Percentiles rank a stretch among this genome's conserved stretches.
Conservation (phyloP, 2,329 filamentous ascomycete species). For the Pseudocercospora fuligena region DNA sequence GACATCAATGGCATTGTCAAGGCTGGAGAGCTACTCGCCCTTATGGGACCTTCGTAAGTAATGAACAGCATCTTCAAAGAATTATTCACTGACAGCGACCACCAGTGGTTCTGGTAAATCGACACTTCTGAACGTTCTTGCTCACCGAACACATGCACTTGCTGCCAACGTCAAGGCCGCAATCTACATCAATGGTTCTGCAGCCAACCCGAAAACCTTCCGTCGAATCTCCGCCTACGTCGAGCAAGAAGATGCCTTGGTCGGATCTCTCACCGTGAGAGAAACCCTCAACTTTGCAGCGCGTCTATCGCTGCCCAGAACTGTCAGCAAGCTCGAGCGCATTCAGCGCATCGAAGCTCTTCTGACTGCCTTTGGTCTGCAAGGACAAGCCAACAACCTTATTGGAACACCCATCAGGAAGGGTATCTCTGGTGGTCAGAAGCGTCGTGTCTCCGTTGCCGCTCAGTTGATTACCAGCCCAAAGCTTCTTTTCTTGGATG, state of each 20-base stretch:
- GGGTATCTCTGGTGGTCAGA: constrained; percentile 84
- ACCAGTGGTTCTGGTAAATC: constrained; percentile 72
- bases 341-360: constrained; percentile 68
- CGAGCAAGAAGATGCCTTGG: constrained; percentile 85
- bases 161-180: constrained; percentile 59
- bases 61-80: background rate
- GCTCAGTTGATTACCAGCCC: constrained; percentile 81
- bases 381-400: constrained; percentile 69
- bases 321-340: constrained; percentile 62
- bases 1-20: constrained; percentile 67
- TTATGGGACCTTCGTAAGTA: constrained; percentile 74
- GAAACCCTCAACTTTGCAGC: constrained; percentile 82
- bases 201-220: constrained; percentile 60
- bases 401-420: constrained; percentile 83
- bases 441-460: constrained; percentile 77
- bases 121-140: constrained; percentile 79
- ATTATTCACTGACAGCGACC: constrained; percentile 18
- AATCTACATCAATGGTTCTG: constrained; percentile 67
- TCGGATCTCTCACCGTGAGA: constrained; percentile 77
- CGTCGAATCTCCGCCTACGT: constrained; percentile 75
- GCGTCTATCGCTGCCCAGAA: constrained; percentile 62
- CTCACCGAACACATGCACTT: constrained; percentile 62
- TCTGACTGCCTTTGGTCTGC: constrained; percentile 73
- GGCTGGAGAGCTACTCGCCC: constrained; percentile 73
- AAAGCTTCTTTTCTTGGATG: constrained; percentile 80